Evolutionary conservation across 179 eudicot genomes (phyloP).

Genomic region (Spinacia oleracea): DNA sequence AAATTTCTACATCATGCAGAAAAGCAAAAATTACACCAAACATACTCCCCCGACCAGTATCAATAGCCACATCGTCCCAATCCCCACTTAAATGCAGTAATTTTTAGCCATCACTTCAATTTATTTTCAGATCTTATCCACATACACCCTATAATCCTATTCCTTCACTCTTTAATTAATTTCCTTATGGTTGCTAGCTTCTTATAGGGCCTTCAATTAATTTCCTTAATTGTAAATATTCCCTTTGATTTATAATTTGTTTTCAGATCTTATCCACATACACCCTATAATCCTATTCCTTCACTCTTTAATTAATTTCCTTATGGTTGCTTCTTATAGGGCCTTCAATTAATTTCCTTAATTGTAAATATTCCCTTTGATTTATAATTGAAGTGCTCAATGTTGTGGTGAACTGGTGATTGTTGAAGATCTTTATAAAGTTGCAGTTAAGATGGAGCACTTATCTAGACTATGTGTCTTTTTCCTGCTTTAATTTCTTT

Average conservation of each 20-base stretch:
- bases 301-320: too few species aligned
- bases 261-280: too few species aligned
- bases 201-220: too few species aligned
- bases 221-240: too few species aligned
- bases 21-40: background rate
- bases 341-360: too few species aligned
- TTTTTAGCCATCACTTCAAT: background rate
- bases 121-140: background rate
- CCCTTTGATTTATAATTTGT: too few species aligned
- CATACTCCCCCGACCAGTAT: background rate
- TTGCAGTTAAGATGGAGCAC: background rate
- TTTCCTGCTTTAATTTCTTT: background rate
- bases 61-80: background rate
- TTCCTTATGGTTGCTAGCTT: too few species aligned
- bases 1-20: conserved; percentile 13
- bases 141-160: background rate
- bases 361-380: too few species aligned
- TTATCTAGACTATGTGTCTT: background rate
- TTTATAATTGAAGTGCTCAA: background rate
- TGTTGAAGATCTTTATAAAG: conserved; percentile 6
- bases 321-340: too few species aligned
- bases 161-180: background rate
- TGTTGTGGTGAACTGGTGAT: background rate
- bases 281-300: too few species aligned
- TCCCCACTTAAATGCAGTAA: too few species aligned